Evolutionary conservation across 805 yeast genomes (phyloP), one percentile per base, ranked within the genome.

Genomic region (Suhomyces sp.): DNA sequence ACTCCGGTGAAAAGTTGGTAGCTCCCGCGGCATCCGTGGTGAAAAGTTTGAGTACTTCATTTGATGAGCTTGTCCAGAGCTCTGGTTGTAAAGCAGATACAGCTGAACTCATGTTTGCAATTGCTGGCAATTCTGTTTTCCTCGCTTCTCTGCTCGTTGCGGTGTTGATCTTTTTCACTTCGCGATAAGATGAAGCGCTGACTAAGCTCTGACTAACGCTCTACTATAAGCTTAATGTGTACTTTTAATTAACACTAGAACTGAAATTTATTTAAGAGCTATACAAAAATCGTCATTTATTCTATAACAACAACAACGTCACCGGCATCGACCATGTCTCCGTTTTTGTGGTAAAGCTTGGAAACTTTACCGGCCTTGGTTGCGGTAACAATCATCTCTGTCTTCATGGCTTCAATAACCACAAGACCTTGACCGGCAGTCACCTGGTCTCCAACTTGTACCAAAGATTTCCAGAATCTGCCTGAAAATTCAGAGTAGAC

Each of bases 361-460:
- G 81, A 64, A 20, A 89, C 92, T 63, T 81, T 86, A 61, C 96
- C 96, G 20, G 76, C 74, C 51, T 65, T 75, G 1, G 96, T 79
- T 19, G 97, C 83, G 50, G 71, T 76, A 33, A 93, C 96, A 47
- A 83, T 81, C 97, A 93, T 93, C 72, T 93, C 99, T 0, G 98
- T 94, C 78, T 93, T 93, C 99, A 93, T 93, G 50, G 99, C 98
- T 71, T 93, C 99, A 49, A 93, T 89, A 39, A 94, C 90, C 58
- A 93, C 81, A 55, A 93, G 76, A 4, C 90, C 90, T 60, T 89
- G 93, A 31, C 92, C 96, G 45, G 72, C 79, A 48, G 75, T 72
- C 24, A 93, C 96, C 4, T 57, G 70, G 60, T 88, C 94, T 21
- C 97, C 97, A 44, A 80, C 92, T 52, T 78, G 72, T 25, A 87